Base-by-base conservation (phyloP, 805 yeast species). In the Kodamaea neixiangensis region DNA sequence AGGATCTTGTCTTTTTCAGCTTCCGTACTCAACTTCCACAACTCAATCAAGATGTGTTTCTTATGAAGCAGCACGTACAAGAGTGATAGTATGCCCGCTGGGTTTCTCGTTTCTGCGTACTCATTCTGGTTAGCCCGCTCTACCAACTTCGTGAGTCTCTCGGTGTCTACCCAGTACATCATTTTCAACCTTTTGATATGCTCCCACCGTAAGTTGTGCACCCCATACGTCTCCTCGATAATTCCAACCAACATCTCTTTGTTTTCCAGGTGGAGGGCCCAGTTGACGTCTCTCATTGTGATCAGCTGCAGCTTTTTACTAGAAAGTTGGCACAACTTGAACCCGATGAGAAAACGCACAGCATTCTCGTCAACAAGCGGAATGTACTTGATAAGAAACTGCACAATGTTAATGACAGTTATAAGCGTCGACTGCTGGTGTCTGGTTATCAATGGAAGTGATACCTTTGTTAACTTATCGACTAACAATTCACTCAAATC, bases 341-440 rank as follows among this genome's bases (percentile, higher is more conserved):
- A 80, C 3, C 96, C 93, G 14, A 88, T 71, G 52, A 83, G 76
- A 60, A 85, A 93, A 49, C 90, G 71, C 6, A 84, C 61, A 0
- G 96, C 97, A 65, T 86, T 86, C 37, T 69, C 67, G 62, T 86
- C 93, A 20, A 84, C 62, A 6, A 77, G 58, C 10, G 67, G 59
- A 35, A 73, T 42, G 40, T 73, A 75, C 46, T 74, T 73, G 11
- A 76, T 75, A 3, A 89, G 76, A 14, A 81, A 82, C 19, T 76
- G 73, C 20, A 88, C 71, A 1, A 91, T 85, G 44, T 81, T 84
- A 5, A 89, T 74, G 2, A 89, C 82, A 13, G 88, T 81, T 1
- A 86, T 75, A 21, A 92, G 75, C 0, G 97, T 90, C 22, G 86
- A 83, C 62, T 92, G 98, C 65, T 92, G 97, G 68, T 92, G 97